Conservation (phyloP, 345 rosid species). For the Eutrema japonicum region DNA sequence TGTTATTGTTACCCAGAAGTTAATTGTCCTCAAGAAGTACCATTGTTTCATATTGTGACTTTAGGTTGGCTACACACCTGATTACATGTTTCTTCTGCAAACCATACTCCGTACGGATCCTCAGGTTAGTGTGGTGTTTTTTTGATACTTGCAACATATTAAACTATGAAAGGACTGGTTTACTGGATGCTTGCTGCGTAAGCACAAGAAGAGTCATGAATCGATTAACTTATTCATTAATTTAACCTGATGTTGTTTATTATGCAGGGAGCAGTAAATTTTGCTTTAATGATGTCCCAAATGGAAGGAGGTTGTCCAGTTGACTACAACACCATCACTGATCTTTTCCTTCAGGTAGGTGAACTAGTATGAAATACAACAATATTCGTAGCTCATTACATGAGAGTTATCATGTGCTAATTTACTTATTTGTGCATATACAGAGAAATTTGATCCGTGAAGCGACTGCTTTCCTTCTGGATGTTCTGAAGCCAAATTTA, state of each 20-base stretch:
- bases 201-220: constrained; percentile 29
- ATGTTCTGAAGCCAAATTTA: constrained; percentile 95
- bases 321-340: constrained; percentile 98
- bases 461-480: constrained; percentile 97
- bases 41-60: constrained; percentile 36
- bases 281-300: constrained; percentile 99
- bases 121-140: constrained; percentile 62
- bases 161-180: constrained; percentile 14
- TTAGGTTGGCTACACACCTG: constrained; percentile 99
- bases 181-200: constrained; percentile 21
- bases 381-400: constrained; percentile 17
- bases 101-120: constrained; percentile 98
- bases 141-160: constrained; percentile 27
- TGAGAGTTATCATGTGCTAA: constrained; percentile 18
- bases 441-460: constrained; percentile 99
- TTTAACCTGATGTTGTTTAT: constrained; percentile 16
- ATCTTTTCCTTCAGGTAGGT: constrained; percentile 97
- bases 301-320: constrained; percentile 99
- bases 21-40: constrained; percentile 25
- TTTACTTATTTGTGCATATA: constrained; percentile 13
- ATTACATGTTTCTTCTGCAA: constrained; percentile 98
- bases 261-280: constrained; percentile 95
- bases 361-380: not conserved
- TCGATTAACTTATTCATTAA: constrained; percentile 7
- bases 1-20: constrained; percentile 18